Conservation (phyloP, 805 yeast genomes). For the Myxozyma geophila region DNA sequence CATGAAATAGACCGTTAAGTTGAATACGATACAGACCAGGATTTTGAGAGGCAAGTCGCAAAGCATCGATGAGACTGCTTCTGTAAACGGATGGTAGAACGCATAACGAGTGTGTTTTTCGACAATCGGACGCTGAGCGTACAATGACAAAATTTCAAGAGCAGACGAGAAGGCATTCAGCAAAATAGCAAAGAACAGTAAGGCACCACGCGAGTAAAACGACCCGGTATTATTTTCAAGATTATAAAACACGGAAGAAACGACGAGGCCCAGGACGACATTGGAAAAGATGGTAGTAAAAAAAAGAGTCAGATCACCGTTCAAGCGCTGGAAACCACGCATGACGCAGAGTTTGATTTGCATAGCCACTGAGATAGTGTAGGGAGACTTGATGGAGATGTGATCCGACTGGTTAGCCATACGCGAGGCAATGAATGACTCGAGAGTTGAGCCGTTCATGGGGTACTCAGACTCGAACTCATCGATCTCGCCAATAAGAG, state of each 20-base stretch:
- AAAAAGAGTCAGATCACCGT: slow-evolving; percentile 61
- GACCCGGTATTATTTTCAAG: slow-evolving; percentile 57
- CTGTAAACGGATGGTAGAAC: slow-evolving; percentile 74
- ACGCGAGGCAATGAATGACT: slow-evolving; percentile 43
- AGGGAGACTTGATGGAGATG: slow-evolving; percentile 50
- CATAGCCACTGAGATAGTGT: slow-evolving; percentile 50
- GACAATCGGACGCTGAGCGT: slow-evolving; percentile 60
- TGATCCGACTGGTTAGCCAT: slow-evolving; percentile 48
- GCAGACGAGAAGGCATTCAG: slow-evolving; percentile 54
- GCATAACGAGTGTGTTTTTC: slow-evolving; percentile 75
- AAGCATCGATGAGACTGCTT: slow-evolving; percentile 64
- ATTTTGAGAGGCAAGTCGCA: slow-evolving; percentile 69
- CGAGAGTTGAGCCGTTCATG: slow-evolving; percentile 38
- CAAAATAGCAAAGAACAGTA: slow-evolving; percentile 52
- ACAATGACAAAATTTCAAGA: slow-evolving; percentile 52
- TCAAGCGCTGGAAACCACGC: slow-evolving; percentile 52
- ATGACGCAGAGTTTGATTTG: slow-evolving; percentile 50
- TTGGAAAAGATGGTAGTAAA: slow-evolving; percentile 54
- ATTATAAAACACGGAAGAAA: slow-evolving; percentile 65
- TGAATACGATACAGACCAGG: slow-evolving; percentile 51
- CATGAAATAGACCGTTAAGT: slow-evolving; percentile 61
- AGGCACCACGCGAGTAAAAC: slow-evolving; percentile 67
- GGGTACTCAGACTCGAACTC: slow-evolving; percentile 35
- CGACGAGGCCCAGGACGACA: slow-evolving; percentile 60
- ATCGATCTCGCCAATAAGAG: slow-evolving; percentile 53